Conservation (phyloP, 148 eudicot species). For the Chenopodium berlandieri region DNA sequence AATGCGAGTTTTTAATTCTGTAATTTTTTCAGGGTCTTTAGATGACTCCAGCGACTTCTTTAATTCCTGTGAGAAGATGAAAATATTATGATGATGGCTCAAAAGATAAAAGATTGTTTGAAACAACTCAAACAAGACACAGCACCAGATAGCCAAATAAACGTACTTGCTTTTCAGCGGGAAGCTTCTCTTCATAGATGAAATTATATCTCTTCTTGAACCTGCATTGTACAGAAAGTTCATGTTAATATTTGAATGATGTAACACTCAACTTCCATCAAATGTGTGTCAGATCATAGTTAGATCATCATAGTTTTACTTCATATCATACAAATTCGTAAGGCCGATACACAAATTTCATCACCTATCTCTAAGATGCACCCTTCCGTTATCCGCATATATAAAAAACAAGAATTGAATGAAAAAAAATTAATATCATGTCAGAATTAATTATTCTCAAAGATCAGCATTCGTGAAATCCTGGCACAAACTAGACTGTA, state of each 20-base stretch:
- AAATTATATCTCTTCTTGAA: conserved; percentile 86
- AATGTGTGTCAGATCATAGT: conserved; percentile 2
- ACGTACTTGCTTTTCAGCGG: conserved; percentile 77
- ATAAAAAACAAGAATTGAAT: neutral
- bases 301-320: neutral
- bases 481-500: neutral
- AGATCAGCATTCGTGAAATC: neutral
- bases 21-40: conserved; percentile 49
- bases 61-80: conserved; percentile 43
- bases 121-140: conserved; percentile 9
- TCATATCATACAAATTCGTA: neutral
- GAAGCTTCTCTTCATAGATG: conserved; percentile 60
- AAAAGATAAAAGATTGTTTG: neutral
- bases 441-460: neutral
- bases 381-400: neutral
- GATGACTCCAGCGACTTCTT: conserved; percentile 57
- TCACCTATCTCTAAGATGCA: neutral
- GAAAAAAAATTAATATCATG: neutral
- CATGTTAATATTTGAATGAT: neutral
- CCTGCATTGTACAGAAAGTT: conserved; percentile 38
- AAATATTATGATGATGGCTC: conserved; percentile 16
- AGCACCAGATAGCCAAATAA: neutral
- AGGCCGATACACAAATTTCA: neutral
- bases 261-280: neutral
- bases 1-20: conserved; percentile 49